Evolutionary conservation across 805 yeast genomes (phyloP), one percentile per base, ranked within the genome.

Genomic region (Starmerella floris): DNA sequence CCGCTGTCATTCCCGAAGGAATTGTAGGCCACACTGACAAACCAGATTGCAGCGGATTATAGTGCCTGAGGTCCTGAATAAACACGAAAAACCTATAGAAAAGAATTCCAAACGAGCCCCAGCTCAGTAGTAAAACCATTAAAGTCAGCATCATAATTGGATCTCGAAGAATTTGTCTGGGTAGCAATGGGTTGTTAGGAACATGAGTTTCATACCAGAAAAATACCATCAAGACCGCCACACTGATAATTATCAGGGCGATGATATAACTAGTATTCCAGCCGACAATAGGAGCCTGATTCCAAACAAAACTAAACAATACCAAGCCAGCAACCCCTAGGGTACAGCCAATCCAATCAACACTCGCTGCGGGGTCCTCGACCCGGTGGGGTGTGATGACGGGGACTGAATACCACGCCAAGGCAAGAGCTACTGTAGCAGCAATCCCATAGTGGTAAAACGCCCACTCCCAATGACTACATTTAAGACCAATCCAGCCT

Each of bases 231-330:
- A 81, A 62, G 23, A 80, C 52, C 2, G 79, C 65, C 36, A 81
- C 58, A 0, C 83, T 83, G 6, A 62, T 44, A 4, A 79, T 70
- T 4, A 84, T 84, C 6, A 72, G 43, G 0, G 62, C 21, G 0
- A 79, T 62, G 28, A 76, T 69, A 49, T 79, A 79, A 1, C 76
- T 67, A 2, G 55, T 56, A 8, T 58, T 50, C 87, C 87, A 81
- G 17, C 85, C 83, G 3, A 64, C 77, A 4, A 69, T 65, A 0
- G 87, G 83, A 3, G 79, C 87, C 55, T 81, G 85, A 52, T 76
- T 80, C 74, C 83, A 74, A 1, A 74, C 73, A 55, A 79, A 74
- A 51, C 76, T 78, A 55, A 80, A 64, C 27, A 80, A 53, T 2
- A 79, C 66, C 36, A 81, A 58, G 0, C 83, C 85, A 10, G 62